Evolutionary conservation across 345 rosid species (phyloP), one percentile per base, ranked within the genome.

Genomic region (Acer negundo): DNA sequence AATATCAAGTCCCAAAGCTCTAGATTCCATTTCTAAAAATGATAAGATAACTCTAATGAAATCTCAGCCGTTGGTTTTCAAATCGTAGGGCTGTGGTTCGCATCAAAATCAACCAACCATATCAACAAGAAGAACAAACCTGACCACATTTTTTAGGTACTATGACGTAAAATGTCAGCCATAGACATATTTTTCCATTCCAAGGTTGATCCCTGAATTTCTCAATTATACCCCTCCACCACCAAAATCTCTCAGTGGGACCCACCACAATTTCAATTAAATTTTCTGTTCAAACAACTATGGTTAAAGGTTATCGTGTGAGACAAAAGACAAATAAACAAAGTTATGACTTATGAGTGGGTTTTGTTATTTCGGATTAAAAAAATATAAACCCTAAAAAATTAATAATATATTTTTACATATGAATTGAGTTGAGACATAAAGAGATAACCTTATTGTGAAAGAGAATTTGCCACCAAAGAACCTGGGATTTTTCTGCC

Each of bases 381-480:
- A 35, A 35, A 35, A 35, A 31, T 35, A 6, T 11, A 38, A 67
- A 40, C 40, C 72, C 58, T 6, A 9, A 2, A 62, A 62, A 62
- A 23, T 4, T 23, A 8, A 13, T 49, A 49, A 58, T 17, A 19
- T 1, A n/a, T 26, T 70, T 65, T 40, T 40, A 10, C 2, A 44
- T 20, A 3, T 26, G 19, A 17, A 20, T 56, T 40, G 75, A 74
- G 78, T 76, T 20, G 78, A 78, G 65, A 31, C 22, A 62, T 63
- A 4, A 56, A 75, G 66, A 76, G 94, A 93, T 89, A 88, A 87
- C 69, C 68, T 49, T 72, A 62, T 17, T 85, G 95, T 85, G 94
- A 84, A 86, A 87, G 81, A 85, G 72, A 85, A 78, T 86, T 77
- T 67, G 94, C 97, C 95, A 88, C 68, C 89, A 49, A 75, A 53